Conservation (phyloP, 768 basidiomycete species). For the Galerina sulciceps region DNA sequence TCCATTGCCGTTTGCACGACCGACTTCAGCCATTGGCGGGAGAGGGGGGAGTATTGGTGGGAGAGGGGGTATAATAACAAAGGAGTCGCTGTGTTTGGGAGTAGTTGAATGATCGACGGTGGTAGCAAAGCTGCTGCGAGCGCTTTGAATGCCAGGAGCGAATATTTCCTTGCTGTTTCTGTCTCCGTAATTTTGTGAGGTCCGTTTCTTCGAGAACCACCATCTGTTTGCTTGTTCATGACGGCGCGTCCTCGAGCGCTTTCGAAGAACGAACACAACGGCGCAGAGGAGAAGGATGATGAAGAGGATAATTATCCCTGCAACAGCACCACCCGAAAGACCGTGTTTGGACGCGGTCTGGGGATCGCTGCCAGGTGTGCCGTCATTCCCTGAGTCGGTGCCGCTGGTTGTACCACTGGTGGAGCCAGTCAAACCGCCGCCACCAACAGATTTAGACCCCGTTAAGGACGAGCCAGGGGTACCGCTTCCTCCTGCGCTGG, state of each 20-base stretch:
- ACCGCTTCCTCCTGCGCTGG: neutral
- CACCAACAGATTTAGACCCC: neutral
- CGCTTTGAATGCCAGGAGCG: slow-evolving; percentile 29
- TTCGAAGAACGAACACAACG: slow-evolving; percentile 48
- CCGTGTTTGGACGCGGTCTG: slow-evolving; percentile 7
- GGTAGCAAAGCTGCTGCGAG: slow-evolving; percentile 69
- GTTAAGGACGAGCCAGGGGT: neutral
- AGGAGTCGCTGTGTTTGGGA: neutral
- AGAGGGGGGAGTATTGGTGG: slow-evolving; percentile 53
- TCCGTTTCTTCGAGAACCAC: slow-evolving; percentile 43
- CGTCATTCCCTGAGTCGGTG: slow-evolving; percentile 3
- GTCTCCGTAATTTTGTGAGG: slow-evolving; percentile 30
- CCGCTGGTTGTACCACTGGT: slow-evolving; percentile 5
- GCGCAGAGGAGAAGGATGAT: slow-evolving; percentile 38
- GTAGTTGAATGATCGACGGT: slow-evolving; percentile 43
- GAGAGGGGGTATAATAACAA: slow-evolving; percentile 35
- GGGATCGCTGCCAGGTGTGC: neutral
- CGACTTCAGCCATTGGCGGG: slow-evolving; percentile 62
- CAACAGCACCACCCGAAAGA: slow-evolving; percentile 47
- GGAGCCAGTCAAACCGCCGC: slow-evolving; percentile 1
- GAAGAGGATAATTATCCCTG: slow-evolving; percentile 43
- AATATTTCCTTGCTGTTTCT: slow-evolving; percentile 20
- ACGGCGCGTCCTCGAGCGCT: slow-evolving; percentile 47
- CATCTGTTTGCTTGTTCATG: slow-evolving; percentile 44
- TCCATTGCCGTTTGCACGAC: slow-evolving; percentile 34